These are phyloP conservation scores for Coffea humblotiana DNA, from an alignment of 305 asterid species.

Conservation along the genomic window DNA sequence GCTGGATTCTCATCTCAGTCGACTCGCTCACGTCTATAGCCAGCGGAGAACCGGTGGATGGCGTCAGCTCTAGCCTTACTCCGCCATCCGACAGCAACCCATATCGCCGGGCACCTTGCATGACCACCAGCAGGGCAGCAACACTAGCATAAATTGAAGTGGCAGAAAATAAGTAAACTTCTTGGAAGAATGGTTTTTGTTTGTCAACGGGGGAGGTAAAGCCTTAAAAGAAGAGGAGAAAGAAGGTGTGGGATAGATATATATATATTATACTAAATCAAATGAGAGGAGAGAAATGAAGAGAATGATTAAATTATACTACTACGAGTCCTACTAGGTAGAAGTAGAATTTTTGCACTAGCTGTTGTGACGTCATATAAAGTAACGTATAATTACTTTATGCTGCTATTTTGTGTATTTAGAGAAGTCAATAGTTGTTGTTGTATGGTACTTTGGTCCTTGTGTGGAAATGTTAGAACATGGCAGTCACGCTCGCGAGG, in stretches of 20 bases:
- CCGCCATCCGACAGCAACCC: conserved; percentile 46
- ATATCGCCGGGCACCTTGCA: conserved; percentile 59
- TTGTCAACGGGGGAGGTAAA: background rate
- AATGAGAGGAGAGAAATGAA: background rate
- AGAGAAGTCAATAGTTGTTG: background rate
- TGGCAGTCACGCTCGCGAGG: conserved; percentile 6
- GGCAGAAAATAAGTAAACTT: background rate
- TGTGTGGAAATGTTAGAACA: background rate
- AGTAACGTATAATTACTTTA: conserved; percentile 26
- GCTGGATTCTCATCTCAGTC: conserved; percentile 73
- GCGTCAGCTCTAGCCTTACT: conserved; percentile 70
- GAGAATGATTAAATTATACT: too few species aligned
- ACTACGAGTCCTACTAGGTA: too few species aligned
- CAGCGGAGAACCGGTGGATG: conserved; percentile 58
- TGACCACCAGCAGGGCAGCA: conserved; percentile 19
- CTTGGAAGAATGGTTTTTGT: background rate
- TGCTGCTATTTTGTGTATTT: background rate
- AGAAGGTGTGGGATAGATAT: conserved; percentile 10
- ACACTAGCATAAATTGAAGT: background rate
- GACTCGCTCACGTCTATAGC: conserved; percentile 74
- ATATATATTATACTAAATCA: background rate
- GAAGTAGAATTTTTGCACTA: background rate
- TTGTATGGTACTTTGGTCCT: background rate
- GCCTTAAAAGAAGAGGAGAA: background rate
- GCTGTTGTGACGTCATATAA: conserved; percentile 27